Percentiles rank a stretch among this genome's conserved stretches.
These are phyloP conservation scores for Tetradesmus obliquus DNA, from an alignment of 139 green algal genomes.

Conservation along the genomic window DNA sequence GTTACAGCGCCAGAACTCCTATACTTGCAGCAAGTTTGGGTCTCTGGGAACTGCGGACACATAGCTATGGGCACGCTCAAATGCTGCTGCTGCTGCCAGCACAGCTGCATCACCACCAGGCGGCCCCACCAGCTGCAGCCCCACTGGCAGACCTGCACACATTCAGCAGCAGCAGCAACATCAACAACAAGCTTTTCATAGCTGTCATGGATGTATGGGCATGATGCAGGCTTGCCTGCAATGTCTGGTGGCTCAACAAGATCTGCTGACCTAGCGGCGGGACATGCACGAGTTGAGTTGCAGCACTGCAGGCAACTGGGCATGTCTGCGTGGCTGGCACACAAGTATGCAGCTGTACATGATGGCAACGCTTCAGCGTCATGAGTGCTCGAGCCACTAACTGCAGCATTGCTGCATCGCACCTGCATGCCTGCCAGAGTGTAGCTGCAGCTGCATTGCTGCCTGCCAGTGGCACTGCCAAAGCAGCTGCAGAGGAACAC, in stretches of 20 bases:
- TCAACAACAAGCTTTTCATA: background rate
- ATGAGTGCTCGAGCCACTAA: too few species aligned
- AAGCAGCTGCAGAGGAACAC: too few species aligned
- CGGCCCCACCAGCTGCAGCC: slow-evolving; percentile 56
- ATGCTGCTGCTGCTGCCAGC: slow-evolving; percentile 44
- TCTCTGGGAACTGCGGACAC: background rate
- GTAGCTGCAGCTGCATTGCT: too few species aligned
- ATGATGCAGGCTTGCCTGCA: background rate
- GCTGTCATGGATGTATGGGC: background rate
- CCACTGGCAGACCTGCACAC: slow-evolving; percentile 52
- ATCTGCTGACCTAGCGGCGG: too few species aligned
- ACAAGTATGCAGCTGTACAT: too few species aligned
- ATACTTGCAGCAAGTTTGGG: background rate
- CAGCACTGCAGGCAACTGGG: too few species aligned
- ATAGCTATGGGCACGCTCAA: slow-evolving; percentile 33
- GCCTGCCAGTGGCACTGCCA: too few species aligned
- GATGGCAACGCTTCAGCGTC: too few species aligned
- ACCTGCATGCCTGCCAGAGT: too few species aligned
- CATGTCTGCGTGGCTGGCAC: too few species aligned
- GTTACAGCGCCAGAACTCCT: background rate
- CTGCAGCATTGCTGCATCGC: too few species aligned
- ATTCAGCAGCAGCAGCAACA: background rate
- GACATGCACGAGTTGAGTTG: too few species aligned
- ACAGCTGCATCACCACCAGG: slow-evolving; percentile 36
- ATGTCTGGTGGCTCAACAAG: background rate